Evolutionary conservation across 129 eudicot genomes (phyloP), one percentile per base, ranked within the genome.

Genomic region (Glebionis coronaria): DNA sequence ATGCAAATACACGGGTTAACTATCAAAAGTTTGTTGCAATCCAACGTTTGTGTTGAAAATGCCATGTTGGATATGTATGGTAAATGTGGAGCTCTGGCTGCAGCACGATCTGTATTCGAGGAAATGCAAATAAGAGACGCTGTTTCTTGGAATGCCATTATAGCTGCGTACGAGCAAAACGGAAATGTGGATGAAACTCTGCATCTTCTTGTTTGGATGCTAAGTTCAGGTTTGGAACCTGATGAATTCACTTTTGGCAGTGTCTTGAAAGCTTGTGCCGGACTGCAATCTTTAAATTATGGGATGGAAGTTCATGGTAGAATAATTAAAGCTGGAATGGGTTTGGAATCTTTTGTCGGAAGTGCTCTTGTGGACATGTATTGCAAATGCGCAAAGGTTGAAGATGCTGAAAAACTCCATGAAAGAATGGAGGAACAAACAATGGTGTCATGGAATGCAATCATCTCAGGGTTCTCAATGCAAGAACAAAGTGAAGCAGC

Each of bases 1-100:
- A 68, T 65, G 27, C 90, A 87, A 75, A 42, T 93, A 51, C 98
- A 93, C 31, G 86, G 86, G 5, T 72, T 86, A 81, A 78, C 91
- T 1, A 67, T 78, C 27, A 93, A 88, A 80, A 81, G 78, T 66
- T 73, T 68, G 60, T 82, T 73, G 14, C 44, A 14, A 55, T 68
- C 82, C 11, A 76, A 81, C 31, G 74, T 86, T 61, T 93, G 98
- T 79, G 95, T 93, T 12, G 87, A 78, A 58, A 93, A 93, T 61
- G 95, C 98, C 40, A 86, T 88, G 63, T 69, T 93, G 59, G 98
- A 88, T 71, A 88, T 88, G 98, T 88, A 93, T 65, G 98, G 97
- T 16, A 88, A 93, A 73, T 90, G 91, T 79, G 95, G 97, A 81
- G 90, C 84, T 31, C 16, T 86, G 35, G 27, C 23, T 18, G 87